Percentiles rank a stretch among this genome's conserved stretches.
Evolutionary conservation across 2,329 filamentous ascomycete species (phyloP).

Genomic region (Talaromyces sp.): DNA sequence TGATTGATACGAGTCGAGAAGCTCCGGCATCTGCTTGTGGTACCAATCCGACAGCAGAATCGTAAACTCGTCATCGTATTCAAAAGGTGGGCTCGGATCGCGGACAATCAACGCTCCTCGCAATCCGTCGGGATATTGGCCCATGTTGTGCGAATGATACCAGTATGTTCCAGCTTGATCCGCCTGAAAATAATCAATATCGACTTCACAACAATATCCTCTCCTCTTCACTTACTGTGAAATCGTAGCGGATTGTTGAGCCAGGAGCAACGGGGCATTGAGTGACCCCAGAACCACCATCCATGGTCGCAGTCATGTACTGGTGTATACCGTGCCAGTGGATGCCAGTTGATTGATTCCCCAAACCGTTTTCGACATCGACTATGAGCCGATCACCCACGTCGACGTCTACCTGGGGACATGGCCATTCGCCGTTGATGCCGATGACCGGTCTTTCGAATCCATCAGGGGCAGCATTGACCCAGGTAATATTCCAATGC

Average conservation of each 20-base stretch:
- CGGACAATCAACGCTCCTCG: conserved; percentile 61
- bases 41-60: conserved; percentile 69
- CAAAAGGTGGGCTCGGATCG: conserved; percentile 56
- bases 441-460: conserved; percentile 62
- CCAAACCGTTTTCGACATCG: conserved; percentile 35
- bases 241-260: conserved; percentile 62
- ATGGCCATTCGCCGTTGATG: conserved; percentile 72
- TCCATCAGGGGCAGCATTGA: conserved; percentile 67
- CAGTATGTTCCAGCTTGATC: conserved; percentile 70
- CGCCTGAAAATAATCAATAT: conserved; percentile 27
- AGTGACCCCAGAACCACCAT: conserved; percentile 60
- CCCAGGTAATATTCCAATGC: conserved; percentile 68
- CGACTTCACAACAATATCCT: too few relatives aligned
- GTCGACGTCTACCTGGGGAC: conserved; percentile 51
- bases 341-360: conserved; percentile 34
- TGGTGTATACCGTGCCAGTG: conserved; percentile 67
- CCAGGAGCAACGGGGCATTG: conserved; percentile 66
- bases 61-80: conserved; percentile 58
- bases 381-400: conserved; percentile 34
- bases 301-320: conserved; percentile 65
- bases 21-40: conserved; percentile 51
- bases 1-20: conserved; percentile 42
- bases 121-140: conserved; percentile 67
- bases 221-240: conserved; percentile 40
- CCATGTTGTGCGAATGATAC: conserved; percentile 68